Percentiles rank a stretch among this genome's conserved stretches.
These are phyloP conservation scores for Exophiala dermatitidis DNA, from an alignment of 2,329 filamentous ascomycete genomes.

Conservation along the genomic window DNA sequence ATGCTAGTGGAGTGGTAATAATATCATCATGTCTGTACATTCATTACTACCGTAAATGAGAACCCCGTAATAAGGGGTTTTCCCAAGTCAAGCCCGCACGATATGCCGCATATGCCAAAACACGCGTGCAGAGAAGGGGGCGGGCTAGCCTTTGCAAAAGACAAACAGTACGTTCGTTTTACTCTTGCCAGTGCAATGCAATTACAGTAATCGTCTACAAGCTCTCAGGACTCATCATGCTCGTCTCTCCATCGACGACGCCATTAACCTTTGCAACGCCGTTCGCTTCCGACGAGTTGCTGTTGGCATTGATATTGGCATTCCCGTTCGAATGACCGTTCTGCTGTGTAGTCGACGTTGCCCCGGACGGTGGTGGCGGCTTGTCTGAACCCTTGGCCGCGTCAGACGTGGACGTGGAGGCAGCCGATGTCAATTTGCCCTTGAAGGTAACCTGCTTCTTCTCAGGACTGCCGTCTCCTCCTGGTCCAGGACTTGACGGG, in stretches of 20 bases:
- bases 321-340: not conserved
- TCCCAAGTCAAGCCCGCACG: too few relatives aligned
- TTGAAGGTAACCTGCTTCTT: constrained; percentile 21
- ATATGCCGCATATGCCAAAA: too few relatives aligned
- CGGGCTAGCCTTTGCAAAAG: too few relatives aligned
- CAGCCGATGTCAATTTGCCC: constrained; percentile 28
- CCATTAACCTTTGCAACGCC: constrained; percentile 30
- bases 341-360: not conserved
- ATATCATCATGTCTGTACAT: too few relatives aligned
- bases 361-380: too few relatives aligned
- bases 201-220: constrained; percentile 6
- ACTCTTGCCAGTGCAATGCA: not conserved
- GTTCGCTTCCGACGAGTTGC: constrained; percentile 4
- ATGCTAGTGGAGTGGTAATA: too few relatives aligned
- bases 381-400: too few relatives aligned
- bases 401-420: constrained; percentile 9
- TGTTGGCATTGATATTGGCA: not conserved
- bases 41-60: too few relatives aligned
- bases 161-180: too few relatives aligned
- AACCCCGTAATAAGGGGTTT: too few relatives aligned
- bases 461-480: constrained; percentile 20
- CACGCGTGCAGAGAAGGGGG: too few relatives aligned
- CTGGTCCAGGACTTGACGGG: constrained; percentile 16
- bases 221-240: constrained; percentile 82
- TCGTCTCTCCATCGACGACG: constrained; percentile 51